These are phyloP conservation scores for Barnettozyma californica DNA, from an alignment of 805 yeast genomes.

Conservation along the genomic window DNA sequence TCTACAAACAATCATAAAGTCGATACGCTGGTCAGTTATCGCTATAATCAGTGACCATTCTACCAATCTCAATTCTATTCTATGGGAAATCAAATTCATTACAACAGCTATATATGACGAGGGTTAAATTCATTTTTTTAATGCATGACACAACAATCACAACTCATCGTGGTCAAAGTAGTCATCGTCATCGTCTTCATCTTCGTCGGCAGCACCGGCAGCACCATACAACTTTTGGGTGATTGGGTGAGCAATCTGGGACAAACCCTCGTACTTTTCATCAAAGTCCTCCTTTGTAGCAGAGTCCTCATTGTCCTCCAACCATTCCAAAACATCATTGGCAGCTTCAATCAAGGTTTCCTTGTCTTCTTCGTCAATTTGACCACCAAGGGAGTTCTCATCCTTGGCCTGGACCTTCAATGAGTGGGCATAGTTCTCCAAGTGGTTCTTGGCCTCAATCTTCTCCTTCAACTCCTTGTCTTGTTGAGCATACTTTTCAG, in stretches of 20 bases:
- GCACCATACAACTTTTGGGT: constrained; percentile 78
- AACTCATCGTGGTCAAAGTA: constrained; percentile 69
- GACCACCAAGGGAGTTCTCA: constrained; percentile 63
- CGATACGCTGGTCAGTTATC: constrained; percentile 60
- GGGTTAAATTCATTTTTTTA: background rate
- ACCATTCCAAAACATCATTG: constrained; percentile 80
- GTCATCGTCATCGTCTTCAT: constrained; percentile 48
- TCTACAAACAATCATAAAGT: constrained; percentile 63
- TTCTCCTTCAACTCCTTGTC: constrained; percentile 79
- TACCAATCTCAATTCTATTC: background rate
- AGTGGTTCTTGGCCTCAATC: constrained; percentile 81
- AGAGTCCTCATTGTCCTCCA: constrained; percentile 79
- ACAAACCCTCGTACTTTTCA: constrained; percentile 81
- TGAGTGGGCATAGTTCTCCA: constrained; percentile 84
- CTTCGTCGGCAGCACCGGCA: constrained; percentile 43
- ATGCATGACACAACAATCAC: constrained; percentile 24
- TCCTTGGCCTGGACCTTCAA: constrained; percentile 62
- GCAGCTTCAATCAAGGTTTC: constrained; percentile 84
- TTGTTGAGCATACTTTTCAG: constrained; percentile 90
- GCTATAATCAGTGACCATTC: constrained; percentile 3
- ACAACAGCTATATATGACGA: background rate
- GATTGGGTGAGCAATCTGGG: constrained; percentile 84
- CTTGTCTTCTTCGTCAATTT: constrained; percentile 85
- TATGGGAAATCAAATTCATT: background rate
- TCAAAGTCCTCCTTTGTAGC: constrained; percentile 92